Evolutionary conservation across 495 filamentous ascomycete genomes (phyloP), one percentile per base, ranked within the genome.

Genomic region (Tuber indicum): DNA sequence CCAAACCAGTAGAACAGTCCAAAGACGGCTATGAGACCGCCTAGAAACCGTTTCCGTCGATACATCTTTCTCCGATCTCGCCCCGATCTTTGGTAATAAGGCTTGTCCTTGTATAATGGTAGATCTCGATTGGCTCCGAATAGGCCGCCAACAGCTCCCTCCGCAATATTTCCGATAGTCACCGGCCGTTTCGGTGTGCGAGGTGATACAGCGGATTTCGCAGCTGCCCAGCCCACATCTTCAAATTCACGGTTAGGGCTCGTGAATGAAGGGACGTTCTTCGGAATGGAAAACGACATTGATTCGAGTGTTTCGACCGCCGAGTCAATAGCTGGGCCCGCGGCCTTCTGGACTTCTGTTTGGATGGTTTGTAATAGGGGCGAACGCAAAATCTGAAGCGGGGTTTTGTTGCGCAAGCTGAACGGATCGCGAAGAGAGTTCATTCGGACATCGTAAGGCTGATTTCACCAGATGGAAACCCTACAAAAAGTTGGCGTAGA

Each of bases 91-190:
- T 92, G 92, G 71, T 88, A 87, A 83, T 93, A 96, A 41, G 96
- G 96, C 83, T 99, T 99, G 85, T 99, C 96, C 87, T 99, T 99
- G 85, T 99, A 99, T 91, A 98, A 92, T 58, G 96, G 96, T 41
- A 99, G 86, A 46, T 90, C 87, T 73, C 88, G 89, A 70, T 88
- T 86, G 46, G 88, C 86, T 41, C 87, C 86, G 77, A 91, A 90
- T 66, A 89, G 86, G 21, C 85, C 86, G 84, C 82, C 87, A 84
- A 52, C 86, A 72, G 81, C 83, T 70, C 85, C 83, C 75, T 83
- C 81, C 84, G 87, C 85, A 87, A 88, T 79, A 86, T 85, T 74
- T 75, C 80, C 85, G 72, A 85, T 85, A 80, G 66, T 89, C 83
- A 72, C 88, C 82, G 82, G 74, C 77, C 84, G 52, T 80, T 76